Conservation (phyloP, 768 basidiomycete genomes). For the Suillus hirtellus region DNA sequence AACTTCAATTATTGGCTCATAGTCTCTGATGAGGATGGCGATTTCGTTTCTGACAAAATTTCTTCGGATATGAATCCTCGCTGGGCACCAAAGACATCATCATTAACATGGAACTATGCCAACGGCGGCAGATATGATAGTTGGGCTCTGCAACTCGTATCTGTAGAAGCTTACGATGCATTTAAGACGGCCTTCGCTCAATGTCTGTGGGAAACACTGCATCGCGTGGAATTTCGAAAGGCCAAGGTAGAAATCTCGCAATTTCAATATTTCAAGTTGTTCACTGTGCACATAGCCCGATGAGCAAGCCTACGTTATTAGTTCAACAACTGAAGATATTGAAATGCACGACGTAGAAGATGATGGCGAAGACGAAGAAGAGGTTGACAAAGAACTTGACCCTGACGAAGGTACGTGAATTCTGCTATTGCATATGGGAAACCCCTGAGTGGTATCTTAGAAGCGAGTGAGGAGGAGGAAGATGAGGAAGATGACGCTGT, state of each 20-base stretch:
- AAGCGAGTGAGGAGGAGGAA: slow-evolving; percentile 41
- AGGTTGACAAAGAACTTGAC: slow-evolving; percentile 68
- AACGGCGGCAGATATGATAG: slow-evolving; percentile 60
- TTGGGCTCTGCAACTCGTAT: slow-evolving; percentile 79
- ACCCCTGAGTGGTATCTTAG: slow-evolving; percentile 28
- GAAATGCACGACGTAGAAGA: slow-evolving; percentile 82
- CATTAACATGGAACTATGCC: slow-evolving; percentile 88
- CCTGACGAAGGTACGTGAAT: slow-evolving; percentile 53
- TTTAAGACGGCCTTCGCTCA: slow-evolving; percentile 68
- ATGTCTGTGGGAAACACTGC: slow-evolving; percentile 79
- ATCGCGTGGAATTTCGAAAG: slow-evolving; percentile 75
- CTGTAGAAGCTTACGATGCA: slow-evolving; percentile 52
- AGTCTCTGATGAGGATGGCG: slow-evolving; percentile 50
- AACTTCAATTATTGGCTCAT: slow-evolving; percentile 61
- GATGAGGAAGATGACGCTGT: slow-evolving; percentile 47
- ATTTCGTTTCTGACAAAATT: slow-evolving; percentile 62
- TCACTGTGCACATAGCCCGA: slow-evolving; percentile 51
- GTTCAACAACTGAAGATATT: slow-evolving; percentile 76
- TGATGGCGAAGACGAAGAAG: slow-evolving; percentile 79
- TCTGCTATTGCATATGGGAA: slow-evolving; percentile 1
- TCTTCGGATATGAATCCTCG: slow-evolving; percentile 70
- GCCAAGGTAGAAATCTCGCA: slow-evolving; percentile 56
- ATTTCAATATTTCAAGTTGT: background rate
- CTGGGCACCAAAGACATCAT: slow-evolving; percentile 58
- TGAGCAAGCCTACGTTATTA: slow-evolving; percentile 84